phyloP scores from a whole-genome alignment of 1,284 basidiomycete genomes.

The Golubevia sp. region DNA sequence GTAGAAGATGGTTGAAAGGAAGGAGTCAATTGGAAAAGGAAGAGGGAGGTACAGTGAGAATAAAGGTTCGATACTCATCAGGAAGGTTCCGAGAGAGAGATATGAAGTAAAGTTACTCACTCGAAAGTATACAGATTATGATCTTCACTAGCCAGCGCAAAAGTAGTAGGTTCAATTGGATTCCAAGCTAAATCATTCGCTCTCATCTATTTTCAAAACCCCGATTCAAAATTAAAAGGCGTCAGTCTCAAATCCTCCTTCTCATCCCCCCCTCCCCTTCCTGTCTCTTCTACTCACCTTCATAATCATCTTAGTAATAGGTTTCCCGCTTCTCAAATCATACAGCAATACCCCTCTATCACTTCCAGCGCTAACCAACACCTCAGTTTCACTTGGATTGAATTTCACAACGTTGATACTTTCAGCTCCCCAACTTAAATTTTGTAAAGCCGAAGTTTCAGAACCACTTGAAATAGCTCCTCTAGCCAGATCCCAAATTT shows the following conservation, averaged over 20 bases:
- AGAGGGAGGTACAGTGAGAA: background rate
- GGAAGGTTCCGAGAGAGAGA: background rate
- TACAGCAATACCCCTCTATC: conserved; percentile 95
- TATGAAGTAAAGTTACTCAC: conserved; percentile 12
- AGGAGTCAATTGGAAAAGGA: too few relatives aligned
- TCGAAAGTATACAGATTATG: conserved; percentile 99
- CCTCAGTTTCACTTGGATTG: conserved; percentile 89
- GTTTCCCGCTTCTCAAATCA: conserved; percentile 93
- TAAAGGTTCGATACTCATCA: background rate
- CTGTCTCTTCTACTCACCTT: conserved; percentile 66
- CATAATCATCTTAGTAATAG: conserved; percentile 87
- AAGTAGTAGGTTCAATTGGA: conserved; percentile 86
- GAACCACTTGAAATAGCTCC: conserved; percentile 71
- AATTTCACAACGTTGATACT: conserved; percentile 86
- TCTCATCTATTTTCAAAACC: conserved; percentile 64
- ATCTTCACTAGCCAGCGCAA: conserved; percentile 93
- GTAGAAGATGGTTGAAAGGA: background rate
- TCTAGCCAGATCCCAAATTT: conserved; percentile 94
- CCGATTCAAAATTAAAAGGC: background rate
- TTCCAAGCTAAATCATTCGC: conserved; percentile 91
- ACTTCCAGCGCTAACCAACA: conserved; percentile 88
- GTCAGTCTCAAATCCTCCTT: background rate
- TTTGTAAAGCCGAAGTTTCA: conserved; percentile 68
- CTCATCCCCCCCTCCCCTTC: background rate
- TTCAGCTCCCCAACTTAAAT: conserved; percentile 68